phyloP scores from a whole-genome alignment of 2,329 filamentous ascomycete species.

The Fusarium sp. region DNA sequence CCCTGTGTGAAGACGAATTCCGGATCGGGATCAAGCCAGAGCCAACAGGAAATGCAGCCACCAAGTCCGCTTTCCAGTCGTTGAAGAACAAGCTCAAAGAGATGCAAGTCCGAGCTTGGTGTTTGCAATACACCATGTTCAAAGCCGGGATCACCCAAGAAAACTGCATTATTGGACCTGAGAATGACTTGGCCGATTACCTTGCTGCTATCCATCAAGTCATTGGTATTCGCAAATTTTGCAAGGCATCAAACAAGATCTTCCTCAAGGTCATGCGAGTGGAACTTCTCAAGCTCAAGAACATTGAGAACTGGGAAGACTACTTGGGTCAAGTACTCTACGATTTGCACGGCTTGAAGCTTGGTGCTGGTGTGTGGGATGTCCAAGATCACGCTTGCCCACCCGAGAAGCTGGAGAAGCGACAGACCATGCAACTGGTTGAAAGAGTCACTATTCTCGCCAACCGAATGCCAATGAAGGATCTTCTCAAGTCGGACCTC shows the following conservation, averaged over 20 bases:
- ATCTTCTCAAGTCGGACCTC: conserved; percentile 90
- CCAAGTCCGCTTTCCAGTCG: conserved; percentile 66
- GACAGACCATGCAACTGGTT: conserved; percentile 83
- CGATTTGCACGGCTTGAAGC: conserved; percentile 85
- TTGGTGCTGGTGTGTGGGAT: conserved; percentile 74
- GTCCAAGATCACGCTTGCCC: conserved; percentile 84
- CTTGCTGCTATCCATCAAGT: conserved; percentile 86
- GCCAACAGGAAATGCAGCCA: conserved; percentile 67
- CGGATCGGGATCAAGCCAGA: conserved; percentile 78
- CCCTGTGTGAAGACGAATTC: conserved; percentile 88
- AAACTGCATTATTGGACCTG: conserved; percentile 72
- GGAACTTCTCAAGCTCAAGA: conserved; percentile 81
- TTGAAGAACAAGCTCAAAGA: conserved; percentile 80
- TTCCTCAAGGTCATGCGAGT: conserved; percentile 91
- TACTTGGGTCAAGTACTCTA: conserved; percentile 89
- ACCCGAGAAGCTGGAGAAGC: conserved; percentile 80
- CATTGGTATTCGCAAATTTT: conserved; percentile 85
- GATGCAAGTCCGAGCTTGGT: conserved; percentile 90
- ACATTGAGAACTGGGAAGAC: conserved; percentile 84
- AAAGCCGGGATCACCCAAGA: conserved; percentile 80
- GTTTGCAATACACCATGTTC: conserved; percentile 83
- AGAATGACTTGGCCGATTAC: conserved; percentile 82
- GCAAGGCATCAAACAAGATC: conserved; percentile 85
- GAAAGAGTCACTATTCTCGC: conserved; percentile 87
- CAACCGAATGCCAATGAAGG: conserved; percentile 87